Conservation (phyloP, 768 basidiomycete genomes). For the Russula lepida region DNA sequence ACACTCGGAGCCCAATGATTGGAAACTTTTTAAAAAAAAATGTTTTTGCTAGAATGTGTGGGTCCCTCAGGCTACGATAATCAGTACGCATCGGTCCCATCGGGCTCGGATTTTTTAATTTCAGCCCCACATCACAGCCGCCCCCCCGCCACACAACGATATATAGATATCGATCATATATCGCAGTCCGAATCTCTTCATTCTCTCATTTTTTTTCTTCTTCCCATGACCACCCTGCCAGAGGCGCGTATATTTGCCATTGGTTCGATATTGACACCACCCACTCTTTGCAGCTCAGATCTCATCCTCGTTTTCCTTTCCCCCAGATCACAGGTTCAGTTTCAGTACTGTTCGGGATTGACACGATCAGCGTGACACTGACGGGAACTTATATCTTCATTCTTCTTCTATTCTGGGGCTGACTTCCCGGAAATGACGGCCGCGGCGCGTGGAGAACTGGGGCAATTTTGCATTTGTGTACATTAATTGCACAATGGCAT, state of each 20-base stretch:
- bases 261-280: not conserved
- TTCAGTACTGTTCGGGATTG: not conserved
- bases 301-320: not conserved
- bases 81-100: no score
- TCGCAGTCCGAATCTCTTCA: no score
- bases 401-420: not conserved
- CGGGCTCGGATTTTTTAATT: no score
- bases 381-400: not conserved
- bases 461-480: no score
- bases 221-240: not conserved
- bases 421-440: not conserved
- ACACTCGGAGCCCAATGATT: no score
- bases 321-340: not conserved
- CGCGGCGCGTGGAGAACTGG: not conserved
- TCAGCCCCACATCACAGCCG: no score
- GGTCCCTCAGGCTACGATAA: no score
- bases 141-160: no score
- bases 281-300: not conserved
- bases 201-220: not conserved
- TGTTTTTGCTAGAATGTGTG: conserved; percentile 1
- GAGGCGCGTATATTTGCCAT: not conserved
- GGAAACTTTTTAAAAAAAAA: no score
- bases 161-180: no score
- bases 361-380: not conserved
- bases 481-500: no score